A percentile compares a stretch with the other conserved stretches of the same genome.
Conservation (phyloP, 2,329 filamentous ascomycete species). For the Boeremia lycopersici region DNA sequence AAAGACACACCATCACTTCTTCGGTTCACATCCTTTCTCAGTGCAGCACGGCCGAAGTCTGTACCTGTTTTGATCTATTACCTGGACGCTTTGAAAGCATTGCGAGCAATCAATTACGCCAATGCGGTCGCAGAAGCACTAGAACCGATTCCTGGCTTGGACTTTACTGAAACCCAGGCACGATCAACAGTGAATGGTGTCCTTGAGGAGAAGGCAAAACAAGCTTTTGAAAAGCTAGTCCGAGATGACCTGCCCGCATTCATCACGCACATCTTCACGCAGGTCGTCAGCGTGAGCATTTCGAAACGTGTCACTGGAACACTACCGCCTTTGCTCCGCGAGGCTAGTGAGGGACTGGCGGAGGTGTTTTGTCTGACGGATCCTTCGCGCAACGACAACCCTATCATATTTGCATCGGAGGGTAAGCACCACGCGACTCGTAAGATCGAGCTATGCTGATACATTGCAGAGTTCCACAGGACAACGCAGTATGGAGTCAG, state of each 20-base stretch:
- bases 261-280: constrained; percentile 70
- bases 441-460: constrained; percentile 9
- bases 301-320: constrained; percentile 71
- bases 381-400: constrained; percentile 73
- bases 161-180: constrained; percentile 60
- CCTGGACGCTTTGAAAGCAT: constrained; percentile 71
- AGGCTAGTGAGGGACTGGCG: constrained; percentile 75
- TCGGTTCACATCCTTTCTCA: constrained; percentile 71
- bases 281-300: constrained; percentile 73
- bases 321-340: constrained; percentile 66
- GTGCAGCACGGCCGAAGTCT: constrained; percentile 64
- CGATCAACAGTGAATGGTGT: constrained; percentile 62
- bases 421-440: constrained; percentile 51
- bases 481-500: constrained; percentile 77
- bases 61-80: constrained; percentile 73
- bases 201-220: constrained; percentile 67
- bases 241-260: constrained; percentile 74
- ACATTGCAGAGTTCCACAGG: constrained; percentile 69
- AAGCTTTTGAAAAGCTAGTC: constrained; percentile 68
- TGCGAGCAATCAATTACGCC: constrained; percentile 72
- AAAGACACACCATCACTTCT: constrained; percentile 66
- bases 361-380: constrained; percentile 81
- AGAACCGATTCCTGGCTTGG: constrained; percentile 60
- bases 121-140: constrained; percentile 70
- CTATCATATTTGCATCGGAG: constrained; percentile 78